Base-by-base conservation (phyloP, 2,329 filamentous ascomycete genomes). In the Pyrenochaeta sp. region DNA sequence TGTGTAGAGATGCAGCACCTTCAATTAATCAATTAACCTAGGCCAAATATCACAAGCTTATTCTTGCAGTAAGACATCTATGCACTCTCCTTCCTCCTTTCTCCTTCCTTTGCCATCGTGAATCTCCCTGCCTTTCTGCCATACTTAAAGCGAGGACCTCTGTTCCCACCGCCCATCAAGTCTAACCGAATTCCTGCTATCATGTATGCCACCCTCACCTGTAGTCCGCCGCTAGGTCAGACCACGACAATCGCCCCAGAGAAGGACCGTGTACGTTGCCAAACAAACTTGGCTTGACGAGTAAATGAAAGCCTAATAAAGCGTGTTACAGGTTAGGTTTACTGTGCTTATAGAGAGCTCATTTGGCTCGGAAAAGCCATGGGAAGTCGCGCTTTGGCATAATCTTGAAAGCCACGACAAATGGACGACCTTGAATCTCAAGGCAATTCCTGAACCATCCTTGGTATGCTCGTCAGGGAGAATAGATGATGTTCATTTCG, bases 321-420 rank as follows among this genome's bases (percentile, higher is more conserved):
- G 9, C 4, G 17, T 5, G 20, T 15, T 18, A 15, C 32, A 82
- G 66, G 78, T 89, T 33, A 71, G 73, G 1, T 88, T 97, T 61
- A 87, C 84, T 0, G 87, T 90, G 6, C 75, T 93, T 11, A 80
- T 96, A 29, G 87, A 93, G 63, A 85, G 88, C 36, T 84, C 85
- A 35, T 75, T 73, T 18, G 79, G 79, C 31, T 82, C 83, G 41
- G 79, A 81, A 7, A 77, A 83, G 56, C 67, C 81, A 17, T 95
- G 90, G 88, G 84, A 95, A 63, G 84, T 92, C 29, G 85, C 85
- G 14, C 75, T 96, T 7, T 96, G 92, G 91, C 86, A 91, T 58
- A 87, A 89, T 63, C 83, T 84, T 45, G 71, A 77, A 21, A 79
- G 72, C 31, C 81, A 61, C 80, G 83, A 86, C 56, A 76, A 75